Percentiles rank a stretch among this genome's conserved stretches.
Evolutionary conservation across 768 basidiomycete species (phyloP).

Genomic region (Mycena rosella): DNA sequence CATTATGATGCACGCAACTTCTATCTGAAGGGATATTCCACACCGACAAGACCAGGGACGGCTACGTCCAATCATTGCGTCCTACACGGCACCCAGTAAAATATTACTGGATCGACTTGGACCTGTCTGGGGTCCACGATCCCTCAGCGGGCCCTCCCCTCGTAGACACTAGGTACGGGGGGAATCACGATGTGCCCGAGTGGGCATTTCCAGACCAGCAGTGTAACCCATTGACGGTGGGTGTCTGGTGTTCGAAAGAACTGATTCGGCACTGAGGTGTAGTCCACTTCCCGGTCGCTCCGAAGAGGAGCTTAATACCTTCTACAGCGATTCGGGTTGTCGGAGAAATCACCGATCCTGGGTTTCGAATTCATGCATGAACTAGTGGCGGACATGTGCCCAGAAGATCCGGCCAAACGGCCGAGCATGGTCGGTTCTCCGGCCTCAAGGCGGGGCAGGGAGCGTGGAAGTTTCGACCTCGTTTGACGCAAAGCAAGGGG

Average conservation of each 20-base stretch:
- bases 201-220: background rate
- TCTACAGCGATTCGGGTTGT: background rate
- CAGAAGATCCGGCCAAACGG: conserved; percentile 13
- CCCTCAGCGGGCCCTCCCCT: background rate
- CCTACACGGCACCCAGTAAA: conserved; percentile 14
- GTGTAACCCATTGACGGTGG: conserved; percentile 21
- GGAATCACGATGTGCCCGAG: background rate
- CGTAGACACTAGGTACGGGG: background rate
- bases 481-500: background rate
- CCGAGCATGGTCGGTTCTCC: conserved; percentile 14
- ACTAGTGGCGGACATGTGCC: conserved; percentile 10
- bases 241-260: conserved; percentile 12
- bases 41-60: background rate
- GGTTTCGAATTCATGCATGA: conserved; percentile 16
- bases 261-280: conserved; percentile 4
- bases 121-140: conserved; percentile 15
- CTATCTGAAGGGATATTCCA: background rate
- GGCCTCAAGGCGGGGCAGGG: background rate
- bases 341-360: background rate
- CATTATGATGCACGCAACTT: conserved; percentile 15
- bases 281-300: background rate
- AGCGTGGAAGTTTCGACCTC: conserved; percentile 9
- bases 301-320: background rate
- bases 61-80: background rate
- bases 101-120: conserved; percentile 23